Percentiles rank a stretch among this genome's conserved stretches.
Conservation (phyloP, 495 filamentous ascomycete genomes). For the Thermochaetoides thermophila region DNA sequence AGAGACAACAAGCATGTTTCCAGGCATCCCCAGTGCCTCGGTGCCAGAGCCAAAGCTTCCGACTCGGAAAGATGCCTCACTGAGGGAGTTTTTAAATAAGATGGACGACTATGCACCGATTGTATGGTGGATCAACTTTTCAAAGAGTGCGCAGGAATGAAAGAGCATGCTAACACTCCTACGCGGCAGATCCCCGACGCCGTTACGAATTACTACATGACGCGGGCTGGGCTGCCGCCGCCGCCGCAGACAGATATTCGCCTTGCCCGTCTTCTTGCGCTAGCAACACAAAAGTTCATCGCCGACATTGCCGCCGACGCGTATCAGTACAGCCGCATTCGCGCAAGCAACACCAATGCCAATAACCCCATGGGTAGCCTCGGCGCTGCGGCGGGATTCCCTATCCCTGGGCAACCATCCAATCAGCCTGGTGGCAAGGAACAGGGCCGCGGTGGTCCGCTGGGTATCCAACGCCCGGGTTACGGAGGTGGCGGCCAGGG, state of each 20-base stretch:
- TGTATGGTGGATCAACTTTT: conserved; percentile 38
- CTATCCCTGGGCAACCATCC: conserved; percentile 43
- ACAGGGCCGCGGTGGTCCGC: conserved; percentile 43
- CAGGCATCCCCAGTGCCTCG: not conserved
- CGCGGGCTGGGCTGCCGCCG: conserved; percentile 81
- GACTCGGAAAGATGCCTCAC: conserved; percentile 73
- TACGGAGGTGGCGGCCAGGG: conserved; percentile 88
- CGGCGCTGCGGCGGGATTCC: conserved; percentile 61
- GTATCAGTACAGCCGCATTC: conserved; percentile 92
- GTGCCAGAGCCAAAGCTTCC: conserved; percentile 33
- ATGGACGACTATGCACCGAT: conserved; percentile 99
- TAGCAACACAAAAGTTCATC: conserved; percentile 96
- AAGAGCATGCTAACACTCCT: not conserved
- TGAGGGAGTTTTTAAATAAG: conserved; percentile 81
- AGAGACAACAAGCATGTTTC: too few species aligned
- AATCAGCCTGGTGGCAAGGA: conserved; percentile 41
- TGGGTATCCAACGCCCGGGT: conserved; percentile 81
- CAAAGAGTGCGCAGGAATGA: not conserved
- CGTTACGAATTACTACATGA: conserved; percentile 95
- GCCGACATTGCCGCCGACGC: conserved; percentile 94
- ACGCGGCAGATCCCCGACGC: conserved; percentile 80
- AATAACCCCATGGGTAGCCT: conserved; percentile 81
- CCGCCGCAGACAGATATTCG: conserved; percentile 73
- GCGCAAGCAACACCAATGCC: conserved; percentile 72
- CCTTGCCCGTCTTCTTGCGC: conserved; percentile 80